phyloP scores from a whole-genome alignment of 2,329 filamentous ascomycete genomes.

The Aureobasidium musti region DNA sequence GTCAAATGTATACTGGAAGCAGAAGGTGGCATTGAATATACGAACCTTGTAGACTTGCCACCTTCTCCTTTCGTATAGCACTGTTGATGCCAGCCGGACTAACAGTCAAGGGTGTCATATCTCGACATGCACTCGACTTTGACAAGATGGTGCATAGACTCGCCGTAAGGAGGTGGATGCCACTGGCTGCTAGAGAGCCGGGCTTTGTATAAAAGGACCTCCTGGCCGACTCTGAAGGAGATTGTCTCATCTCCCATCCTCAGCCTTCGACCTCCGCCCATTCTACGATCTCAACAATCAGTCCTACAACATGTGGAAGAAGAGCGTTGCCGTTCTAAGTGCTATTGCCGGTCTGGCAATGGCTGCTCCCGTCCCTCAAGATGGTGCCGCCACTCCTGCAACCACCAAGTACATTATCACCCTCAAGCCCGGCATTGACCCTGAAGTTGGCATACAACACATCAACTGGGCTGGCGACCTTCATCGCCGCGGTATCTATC shows the following conservation, averaged over 20 bases:
- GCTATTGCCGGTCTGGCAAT: slow-evolving; percentile 28
- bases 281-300: neutral
- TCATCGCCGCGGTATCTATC: slow-evolving; percentile 27
- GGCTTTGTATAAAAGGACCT: neutral
- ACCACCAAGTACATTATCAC: slow-evolving; percentile 30
- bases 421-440: slow-evolving; percentile 28
- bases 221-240: neutral
- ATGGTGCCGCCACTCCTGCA: slow-evolving; percentile 1
- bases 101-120: neutral
- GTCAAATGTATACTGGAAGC: slow-evolving; percentile 8
- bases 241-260: slow-evolving; percentile 3
- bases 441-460: slow-evolving; percentile 21
- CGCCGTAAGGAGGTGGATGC: neutral
- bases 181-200: neutral
- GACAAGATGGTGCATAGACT: neutral
- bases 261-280: neutral
- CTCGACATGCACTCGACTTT: neutral
- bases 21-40: slow-evolving; percentile 9
- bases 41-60: slow-evolving; percentile 8
- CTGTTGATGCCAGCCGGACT: neutral
- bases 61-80: slow-evolving; percentile 21
- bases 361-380: slow-evolving; percentile 28
- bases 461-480: slow-evolving; percentile 29
- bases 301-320: slow-evolving; percentile 20
- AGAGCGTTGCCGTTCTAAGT: slow-evolving; percentile 22